These are phyloP conservation scores for Apophysomyces sp. DNA, from an alignment of 371 early-diverging fungal genomes.

Conservation along the genomic window DNA sequence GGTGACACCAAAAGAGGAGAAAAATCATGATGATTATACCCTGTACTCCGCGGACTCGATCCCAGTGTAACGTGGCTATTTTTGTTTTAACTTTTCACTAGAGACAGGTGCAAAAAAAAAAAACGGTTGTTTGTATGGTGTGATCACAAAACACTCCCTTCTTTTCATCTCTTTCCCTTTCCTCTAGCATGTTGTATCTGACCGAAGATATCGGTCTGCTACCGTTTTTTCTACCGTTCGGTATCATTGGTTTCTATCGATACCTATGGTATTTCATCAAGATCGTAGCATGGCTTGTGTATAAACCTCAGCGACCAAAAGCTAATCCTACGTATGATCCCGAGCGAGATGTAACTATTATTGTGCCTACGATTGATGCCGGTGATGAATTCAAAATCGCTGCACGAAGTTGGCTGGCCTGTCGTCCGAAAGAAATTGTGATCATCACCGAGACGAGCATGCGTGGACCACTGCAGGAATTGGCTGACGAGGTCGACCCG, in stretches of 20 bases:
- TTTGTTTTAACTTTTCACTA: neutral
- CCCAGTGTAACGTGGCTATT: neutral
- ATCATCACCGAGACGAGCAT: constrained; percentile 58
- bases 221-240: constrained; percentile 68
- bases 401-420: constrained; percentile 65
- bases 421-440: constrained; percentile 63
- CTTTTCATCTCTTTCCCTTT: neutral
- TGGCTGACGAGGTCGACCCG: constrained; percentile 55
- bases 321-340: constrained; percentile 51
- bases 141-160: neutral
- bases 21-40: neutral
- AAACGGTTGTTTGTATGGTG: neutral
- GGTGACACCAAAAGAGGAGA: neutral
- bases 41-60: neutral
- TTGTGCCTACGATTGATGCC: constrained; percentile 73
- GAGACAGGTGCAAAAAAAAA: neutral
- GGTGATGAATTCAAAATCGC: constrained; percentile 74
- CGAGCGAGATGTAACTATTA: constrained; percentile 65
- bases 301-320: constrained; percentile 48
- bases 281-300: constrained; percentile 48
- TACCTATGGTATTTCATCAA: constrained; percentile 70
- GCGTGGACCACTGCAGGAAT: constrained; percentile 48
- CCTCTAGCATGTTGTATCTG: constrained; percentile 57
- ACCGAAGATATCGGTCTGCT: constrained; percentile 57
- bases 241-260: constrained; percentile 70